Conservation (phyloP, 306 rosid genomes). For the Glycyrrhiza uralensis region DNA sequence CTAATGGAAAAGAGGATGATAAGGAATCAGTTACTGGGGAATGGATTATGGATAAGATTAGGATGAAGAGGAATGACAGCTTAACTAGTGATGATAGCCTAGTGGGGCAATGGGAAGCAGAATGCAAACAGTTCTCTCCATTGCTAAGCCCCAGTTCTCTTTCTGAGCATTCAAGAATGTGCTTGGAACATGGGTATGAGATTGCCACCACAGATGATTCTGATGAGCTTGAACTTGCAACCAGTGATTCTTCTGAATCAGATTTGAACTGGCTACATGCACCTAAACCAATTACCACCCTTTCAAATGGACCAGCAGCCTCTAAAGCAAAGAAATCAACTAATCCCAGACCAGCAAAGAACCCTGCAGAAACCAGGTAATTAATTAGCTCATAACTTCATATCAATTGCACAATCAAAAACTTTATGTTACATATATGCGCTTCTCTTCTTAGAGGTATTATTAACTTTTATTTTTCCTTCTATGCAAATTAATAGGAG, state of each 20-base stretch:
- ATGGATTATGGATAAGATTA: conserved; percentile 56
- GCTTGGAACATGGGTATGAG: conserved; percentile 40
- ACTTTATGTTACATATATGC: not conserved
- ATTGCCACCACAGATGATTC: conserved; percentile 50
- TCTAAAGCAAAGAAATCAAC: conserved; percentile 48
- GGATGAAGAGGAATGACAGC: conserved; percentile 49
- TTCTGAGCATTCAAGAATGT: conserved; percentile 44
- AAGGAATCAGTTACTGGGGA: conserved; percentile 58
- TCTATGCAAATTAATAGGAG: conserved; percentile 44
- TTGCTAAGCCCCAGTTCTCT: conserved; percentile 38
- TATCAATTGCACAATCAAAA: not conserved
- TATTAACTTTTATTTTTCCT: not conserved
- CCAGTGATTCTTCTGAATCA: conserved; percentile 79
- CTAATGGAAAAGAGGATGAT: conserved; percentile 55
- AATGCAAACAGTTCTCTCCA: conserved; percentile 44
- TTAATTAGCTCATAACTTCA: not conserved
- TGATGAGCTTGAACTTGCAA: conserved; percentile 70
- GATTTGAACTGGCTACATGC: conserved; percentile 68
- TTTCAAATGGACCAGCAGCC: conserved; percentile 45
- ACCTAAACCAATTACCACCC: conserved; percentile 35
- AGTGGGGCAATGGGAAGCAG: conserved; percentile 61
- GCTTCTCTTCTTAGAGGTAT: not conserved
- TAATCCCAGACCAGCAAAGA: conserved; percentile 39
- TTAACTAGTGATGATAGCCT: conserved; percentile 53
- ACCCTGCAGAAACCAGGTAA: conserved; percentile 64